phyloP scores from a whole-genome alignment of 177 flowering plant genomes.

The Tripterygium wilfordii region DNA sequence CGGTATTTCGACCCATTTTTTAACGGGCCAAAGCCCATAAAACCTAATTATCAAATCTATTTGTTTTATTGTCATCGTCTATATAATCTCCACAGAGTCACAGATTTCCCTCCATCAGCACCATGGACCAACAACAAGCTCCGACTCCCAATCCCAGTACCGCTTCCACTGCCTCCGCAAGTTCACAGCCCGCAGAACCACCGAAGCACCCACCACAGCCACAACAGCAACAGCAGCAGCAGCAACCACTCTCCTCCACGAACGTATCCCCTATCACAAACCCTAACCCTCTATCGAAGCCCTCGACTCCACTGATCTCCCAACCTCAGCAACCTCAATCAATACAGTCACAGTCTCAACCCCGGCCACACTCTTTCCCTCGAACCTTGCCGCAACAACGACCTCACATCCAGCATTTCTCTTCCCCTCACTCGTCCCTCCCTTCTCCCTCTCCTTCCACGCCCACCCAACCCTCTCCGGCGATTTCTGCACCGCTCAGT shows the following conservation, averaged over 20 bases:
- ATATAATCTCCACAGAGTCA: too few relatives aligned
- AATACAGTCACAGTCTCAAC: slow-evolving; percentile 7
- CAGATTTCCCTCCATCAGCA: slow-evolving; percentile 1
- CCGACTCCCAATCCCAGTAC: slow-evolving; percentile 1
- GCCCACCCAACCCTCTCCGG: slow-evolving; percentile 10
- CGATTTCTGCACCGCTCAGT: slow-evolving; percentile 11
- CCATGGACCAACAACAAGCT: slow-evolving; percentile 8
- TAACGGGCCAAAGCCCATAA: too few relatives aligned
- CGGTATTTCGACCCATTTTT: too few relatives aligned
- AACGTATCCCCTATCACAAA: slow-evolving; percentile 12
- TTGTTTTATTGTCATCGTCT: too few relatives aligned
- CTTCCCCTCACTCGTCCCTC: slow-evolving; percentile 5
- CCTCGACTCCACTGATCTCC: not conserved
- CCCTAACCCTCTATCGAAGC: slow-evolving; percentile 3
- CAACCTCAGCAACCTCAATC: slow-evolving; percentile 1
- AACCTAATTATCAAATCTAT: too few relatives aligned
- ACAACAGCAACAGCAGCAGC: slow-evolving; percentile 5
- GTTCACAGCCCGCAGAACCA: slow-evolving; percentile 16
- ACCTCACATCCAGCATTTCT: slow-evolving; percentile 18
- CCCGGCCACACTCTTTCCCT: not conserved
- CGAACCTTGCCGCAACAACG: slow-evolving; percentile 32
- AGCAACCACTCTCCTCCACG: slow-evolving; percentile 8
- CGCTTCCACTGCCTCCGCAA: slow-evolving; percentile 7
- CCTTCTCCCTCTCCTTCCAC: slow-evolving; percentile 14
- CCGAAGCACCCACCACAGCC: slow-evolving; percentile 5